Evolutionary conservation across 2,329 filamentous ascomycete genomes (phyloP), one percentile per base, ranked within the genome.

Genomic region (Ascosphaera acerosa): DNA sequence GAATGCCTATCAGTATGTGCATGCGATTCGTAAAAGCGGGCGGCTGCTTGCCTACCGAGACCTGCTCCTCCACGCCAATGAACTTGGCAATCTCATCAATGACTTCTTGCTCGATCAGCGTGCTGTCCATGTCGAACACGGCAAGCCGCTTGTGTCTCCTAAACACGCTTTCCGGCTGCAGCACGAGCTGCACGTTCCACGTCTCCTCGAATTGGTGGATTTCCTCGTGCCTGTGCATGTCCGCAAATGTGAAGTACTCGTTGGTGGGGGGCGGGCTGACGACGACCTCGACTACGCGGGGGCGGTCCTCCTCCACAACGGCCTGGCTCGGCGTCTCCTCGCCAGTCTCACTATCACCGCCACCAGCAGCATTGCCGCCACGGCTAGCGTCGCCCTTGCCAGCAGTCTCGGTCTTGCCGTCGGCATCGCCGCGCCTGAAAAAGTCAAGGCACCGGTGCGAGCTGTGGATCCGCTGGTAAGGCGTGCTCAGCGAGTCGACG

Each of bases 101-200:
- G 36, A 92, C 82, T 56, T 97, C 87, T 51, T 97, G 82, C 33
- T 84, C 76, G 48, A 97, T 94, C 36, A 97, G 64, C 0, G 87
- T 97, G 51, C 76, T 87, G 56, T 97, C 87, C 87, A 97, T 97
- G 51, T 97, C 87, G 46, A 97, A 97, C 18, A 92, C 78, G 3
- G 84, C 81, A 7, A 94, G 61, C 6, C 84, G 68, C 40, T 82
- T 82, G 51, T 89, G 68, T 17, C 73, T 65, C 35, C 80, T 62
- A 59, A 73, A 80, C 18, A 84, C 59, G 18, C 59, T 65, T 45
- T 84, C 76, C 25, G 53, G 53, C 50, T 89, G 77, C 37, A 90
- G 59, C 14, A 76, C 66, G 10, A 84, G 73, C 50, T 89, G 77
- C 25, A 87, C 72, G 44, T 81, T 82, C 77, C 78, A 89, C 49